Conservation (phyloP, 768 basidiomycete genomes). For the Gelatoporia subvermispora region DNA sequence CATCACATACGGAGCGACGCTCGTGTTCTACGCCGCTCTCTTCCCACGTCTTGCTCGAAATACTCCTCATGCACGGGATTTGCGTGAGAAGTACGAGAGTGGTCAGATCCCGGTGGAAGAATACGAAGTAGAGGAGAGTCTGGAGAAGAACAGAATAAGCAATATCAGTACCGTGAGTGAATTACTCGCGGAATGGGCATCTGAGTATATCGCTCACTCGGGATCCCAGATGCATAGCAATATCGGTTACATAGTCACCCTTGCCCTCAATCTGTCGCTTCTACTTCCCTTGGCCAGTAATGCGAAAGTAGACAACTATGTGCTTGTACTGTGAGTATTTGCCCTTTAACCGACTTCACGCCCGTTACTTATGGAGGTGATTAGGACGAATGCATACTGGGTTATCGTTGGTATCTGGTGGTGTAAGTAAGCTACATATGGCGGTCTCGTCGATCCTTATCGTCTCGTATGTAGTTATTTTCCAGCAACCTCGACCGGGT, state of each 20-base stretch:
- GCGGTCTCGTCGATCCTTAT: background rate
- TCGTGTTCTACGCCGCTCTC: constrained; percentile 74
- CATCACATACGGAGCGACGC: constrained; percentile 73
- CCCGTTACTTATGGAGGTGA: background rate
- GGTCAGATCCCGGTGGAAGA: constrained; percentile 57
- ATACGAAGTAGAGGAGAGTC: constrained; percentile 69
- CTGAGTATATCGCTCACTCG: background rate
- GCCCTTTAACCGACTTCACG: background rate
- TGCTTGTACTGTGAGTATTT: constrained; percentile 54
- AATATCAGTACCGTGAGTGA: constrained; percentile 71
- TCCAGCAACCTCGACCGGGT: constrained; percentile 80
- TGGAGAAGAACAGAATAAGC: constrained; percentile 83
- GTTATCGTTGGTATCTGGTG: constrained; percentile 82
- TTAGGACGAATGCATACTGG: constrained; percentile 70
- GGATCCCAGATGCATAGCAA: constrained; percentile 64
- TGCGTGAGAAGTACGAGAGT: constrained; percentile 51
- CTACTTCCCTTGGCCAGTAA: constrained; percentile 58
- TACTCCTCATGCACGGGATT: constrained; percentile 53
- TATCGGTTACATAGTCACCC: constrained; percentile 63
- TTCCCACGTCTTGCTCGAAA: constrained; percentile 83
- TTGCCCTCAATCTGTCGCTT: constrained; percentile 64
- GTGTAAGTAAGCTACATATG: constrained; percentile 41
- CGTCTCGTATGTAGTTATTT: constrained; percentile 50
- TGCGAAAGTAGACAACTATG: constrained; percentile 69
- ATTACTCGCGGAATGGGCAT: too few species aligned